phyloP scores from a whole-genome alignment of 2,329 filamentous ascomycete species.

The Aspergillus versicolor region DNA sequence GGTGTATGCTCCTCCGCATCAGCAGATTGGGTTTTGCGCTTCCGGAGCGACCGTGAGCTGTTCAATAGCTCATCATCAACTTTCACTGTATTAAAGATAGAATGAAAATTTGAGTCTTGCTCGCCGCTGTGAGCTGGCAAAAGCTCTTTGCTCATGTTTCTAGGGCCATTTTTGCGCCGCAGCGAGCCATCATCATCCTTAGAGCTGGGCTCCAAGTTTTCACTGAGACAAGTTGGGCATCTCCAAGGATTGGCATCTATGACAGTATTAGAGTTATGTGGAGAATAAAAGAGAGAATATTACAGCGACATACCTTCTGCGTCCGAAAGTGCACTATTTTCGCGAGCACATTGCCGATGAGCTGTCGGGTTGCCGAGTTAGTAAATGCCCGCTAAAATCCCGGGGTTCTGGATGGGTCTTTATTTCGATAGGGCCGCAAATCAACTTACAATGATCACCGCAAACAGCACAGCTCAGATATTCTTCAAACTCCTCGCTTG shows the following conservation, averaged over 20 bases:
- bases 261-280: not conserved
- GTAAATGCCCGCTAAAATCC: conserved; percentile 22
- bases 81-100: conserved; percentile 72
- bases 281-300: not conserved
- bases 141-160: conserved; percentile 69
- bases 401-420: conserved; percentile 30
- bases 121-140: conserved; percentile 66
- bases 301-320: conserved; percentile 57
- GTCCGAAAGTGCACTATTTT: conserved; percentile 61
- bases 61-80: conserved; percentile 72
- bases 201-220: conserved; percentile 36
- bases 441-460: conserved; percentile 73
- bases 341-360: conserved; percentile 84
- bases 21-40: conserved; percentile 76
- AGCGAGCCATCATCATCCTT: conserved; percentile 20
- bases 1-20: conserved; percentile 52
- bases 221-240: conserved; percentile 57
- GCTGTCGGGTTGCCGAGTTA: conserved; percentile 61
- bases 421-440: conserved; percentile 24
- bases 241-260: conserved; percentile 61
- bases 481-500: conserved; percentile 75
- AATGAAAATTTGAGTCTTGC: conserved; percentile 69
- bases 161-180: conserved; percentile 58
- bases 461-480: conserved; percentile 76
- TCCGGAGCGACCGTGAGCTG: conserved; percentile 74